phyloP scores from a whole-genome alignment of 345 rosid genomes.

The Lepidium sativum region DNA sequence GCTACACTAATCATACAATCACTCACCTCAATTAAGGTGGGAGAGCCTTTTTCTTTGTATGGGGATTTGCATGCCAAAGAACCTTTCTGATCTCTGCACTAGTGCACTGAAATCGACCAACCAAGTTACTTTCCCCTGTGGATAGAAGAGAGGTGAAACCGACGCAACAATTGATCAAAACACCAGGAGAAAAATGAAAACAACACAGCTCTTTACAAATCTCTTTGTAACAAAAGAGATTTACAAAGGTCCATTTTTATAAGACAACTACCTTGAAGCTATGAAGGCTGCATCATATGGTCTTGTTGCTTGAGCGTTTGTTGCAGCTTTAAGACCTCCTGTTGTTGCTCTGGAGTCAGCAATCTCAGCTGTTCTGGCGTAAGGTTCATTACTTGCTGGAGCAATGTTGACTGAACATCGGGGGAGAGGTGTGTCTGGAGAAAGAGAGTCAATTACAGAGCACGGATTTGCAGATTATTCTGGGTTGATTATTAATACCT shows the following conservation, averaged over 20 bases:
- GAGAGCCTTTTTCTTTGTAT: neutral
- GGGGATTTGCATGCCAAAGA: neutral
- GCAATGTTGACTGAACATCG: conserved; percentile 60
- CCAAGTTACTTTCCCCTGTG: conserved; percentile 1
- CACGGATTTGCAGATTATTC: neutral
- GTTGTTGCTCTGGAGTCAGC: conserved; percentile 77
- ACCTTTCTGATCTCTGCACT: neutral
- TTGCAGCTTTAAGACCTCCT: conserved; percentile 82
- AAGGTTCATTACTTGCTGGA: conserved; percentile 81
- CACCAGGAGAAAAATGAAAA: neutral
- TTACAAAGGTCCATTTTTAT: neutral
- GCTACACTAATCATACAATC: conserved; percentile 27
- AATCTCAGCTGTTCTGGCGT: conserved; percentile 78
- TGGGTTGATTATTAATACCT: conserved; percentile 9
- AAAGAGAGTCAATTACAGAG: conserved; percentile 4
- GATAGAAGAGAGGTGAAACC: neutral
- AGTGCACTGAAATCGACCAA: neutral
- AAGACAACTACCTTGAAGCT: conserved; percentile 13
- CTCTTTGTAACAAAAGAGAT: neutral
- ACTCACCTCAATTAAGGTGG: conserved; percentile 5
- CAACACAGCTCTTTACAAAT: neutral
- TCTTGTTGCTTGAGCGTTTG: conserved; percentile 55
- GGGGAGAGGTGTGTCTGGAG: conserved; percentile 34
- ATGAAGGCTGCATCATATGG: conserved; percentile 49
- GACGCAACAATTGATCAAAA: neutral